These are phyloP conservation scores for Pythium phragmitis DNA, from an alignment of 352 stramenopile genomes.

Conservation along the genomic window DNA sequence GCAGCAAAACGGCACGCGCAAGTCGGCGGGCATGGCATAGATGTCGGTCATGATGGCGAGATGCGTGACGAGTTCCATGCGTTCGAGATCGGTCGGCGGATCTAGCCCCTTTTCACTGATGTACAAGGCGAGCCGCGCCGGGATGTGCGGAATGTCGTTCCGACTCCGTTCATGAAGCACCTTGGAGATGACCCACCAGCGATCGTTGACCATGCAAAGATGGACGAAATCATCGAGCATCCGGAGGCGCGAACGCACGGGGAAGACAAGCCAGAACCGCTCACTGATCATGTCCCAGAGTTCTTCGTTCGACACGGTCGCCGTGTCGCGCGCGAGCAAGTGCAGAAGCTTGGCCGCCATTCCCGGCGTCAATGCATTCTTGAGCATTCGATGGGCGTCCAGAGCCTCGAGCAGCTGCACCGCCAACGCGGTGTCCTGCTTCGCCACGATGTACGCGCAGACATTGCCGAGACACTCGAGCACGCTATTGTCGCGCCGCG, in stretches of 20 bases:
- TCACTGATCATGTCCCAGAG: conserved; percentile 1
- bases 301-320: conserved; percentile 2
- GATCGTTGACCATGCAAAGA: neutral
- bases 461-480: conserved; percentile 40
- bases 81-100: conserved; percentile 1
- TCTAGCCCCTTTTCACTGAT: conserved; percentile 4
- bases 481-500: neutral
- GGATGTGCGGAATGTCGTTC: neutral
- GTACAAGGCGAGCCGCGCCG: neutral
- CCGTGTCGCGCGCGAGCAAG: conserved; percentile 31
- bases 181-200: conserved; percentile 21
- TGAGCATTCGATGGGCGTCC: conserved; percentile 32
- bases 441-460: conserved; percentile 43
- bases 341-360: conserved; percentile 26
- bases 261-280: conserved; percentile 3
- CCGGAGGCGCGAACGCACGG: neutral
- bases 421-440: conserved; percentile 36
- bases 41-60: conserved; percentile 9
- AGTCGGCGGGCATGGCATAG: neutral
- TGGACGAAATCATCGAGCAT: conserved; percentile 7
- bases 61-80: conserved; percentile 5
- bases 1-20: conserved; percentile 1
- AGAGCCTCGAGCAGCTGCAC: conserved; percentile 36
- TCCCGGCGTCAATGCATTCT: conserved; percentile 30
- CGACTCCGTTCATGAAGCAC: conserved; percentile 4